Percentiles rank a stretch among this genome's conserved stretches.
phyloP scores from a whole-genome alignment of 1,139 yeast genomes.

The Scheffersomyces titani region DNA sequence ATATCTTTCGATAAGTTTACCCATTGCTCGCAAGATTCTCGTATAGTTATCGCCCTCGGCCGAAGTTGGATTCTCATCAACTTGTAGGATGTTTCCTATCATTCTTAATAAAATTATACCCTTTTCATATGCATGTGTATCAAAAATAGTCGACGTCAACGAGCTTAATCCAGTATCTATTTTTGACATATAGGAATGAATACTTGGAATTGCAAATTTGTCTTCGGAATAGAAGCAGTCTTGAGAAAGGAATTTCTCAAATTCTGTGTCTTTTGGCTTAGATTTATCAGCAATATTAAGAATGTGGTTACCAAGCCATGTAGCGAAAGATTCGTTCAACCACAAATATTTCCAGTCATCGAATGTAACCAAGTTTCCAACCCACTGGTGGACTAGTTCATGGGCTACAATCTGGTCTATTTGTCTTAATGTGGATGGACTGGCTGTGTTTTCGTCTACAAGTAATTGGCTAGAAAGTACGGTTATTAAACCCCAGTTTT shows the following conservation, averaged over 20 bases:
- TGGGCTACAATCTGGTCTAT: conserved; percentile 63
- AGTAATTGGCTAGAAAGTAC: conserved; percentile 55
- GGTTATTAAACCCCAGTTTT: conserved; percentile 70
- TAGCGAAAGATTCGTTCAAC: conserved; percentile 77
- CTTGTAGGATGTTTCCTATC: conserved; percentile 49
- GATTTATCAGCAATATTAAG: conserved; percentile 26
- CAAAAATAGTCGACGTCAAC: conserved; percentile 42
- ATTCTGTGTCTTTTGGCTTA: conserved; percentile 34
- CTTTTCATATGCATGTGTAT: conserved; percentile 59
- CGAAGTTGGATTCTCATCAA: conserved; percentile 19
- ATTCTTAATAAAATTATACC: conserved; percentile 63
- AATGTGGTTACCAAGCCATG: conserved; percentile 58
- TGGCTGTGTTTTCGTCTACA: conserved; percentile 27
- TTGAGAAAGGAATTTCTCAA: conserved; percentile 38
- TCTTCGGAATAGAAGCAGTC: conserved; percentile 37
- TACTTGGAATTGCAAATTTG: conserved; percentile 23
- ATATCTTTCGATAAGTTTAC: conserved; percentile 40
- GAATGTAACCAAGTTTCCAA: conserved; percentile 67
- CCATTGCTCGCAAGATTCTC: conserved; percentile 35
- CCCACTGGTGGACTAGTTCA: conserved; percentile 77
- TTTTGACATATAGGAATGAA: conserved; percentile 25
- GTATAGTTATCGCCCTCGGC: conserved; percentile 20
- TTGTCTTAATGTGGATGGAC: conserved; percentile 21
- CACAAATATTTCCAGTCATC: conserved; percentile 68
- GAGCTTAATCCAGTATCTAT: conserved; percentile 43